These are phyloP conservation scores for Rhamnella rubrinervis DNA, from an alignment of 331 rosid genomes.

Conservation along the genomic window DNA sequence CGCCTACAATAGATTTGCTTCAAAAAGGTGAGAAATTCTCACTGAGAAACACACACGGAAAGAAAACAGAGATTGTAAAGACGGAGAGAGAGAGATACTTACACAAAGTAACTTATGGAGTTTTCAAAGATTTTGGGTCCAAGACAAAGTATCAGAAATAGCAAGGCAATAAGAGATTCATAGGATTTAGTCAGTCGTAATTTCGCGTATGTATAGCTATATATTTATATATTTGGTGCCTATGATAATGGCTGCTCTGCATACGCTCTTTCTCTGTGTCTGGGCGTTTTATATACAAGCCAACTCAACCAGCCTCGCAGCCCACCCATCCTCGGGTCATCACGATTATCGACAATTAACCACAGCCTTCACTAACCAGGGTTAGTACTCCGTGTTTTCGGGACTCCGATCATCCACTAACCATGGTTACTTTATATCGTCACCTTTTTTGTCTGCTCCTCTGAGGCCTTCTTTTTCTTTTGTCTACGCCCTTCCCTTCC, in stretches of 20 bases:
- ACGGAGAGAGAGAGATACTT: constrained; percentile 20
- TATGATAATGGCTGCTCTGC: constrained; percentile 24
- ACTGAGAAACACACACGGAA: neutral
- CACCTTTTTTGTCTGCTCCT: neutral
- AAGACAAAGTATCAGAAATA: neutral
- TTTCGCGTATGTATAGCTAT: neutral
- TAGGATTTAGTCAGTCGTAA: neutral
- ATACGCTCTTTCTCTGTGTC: neutral
- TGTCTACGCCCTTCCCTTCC: neutral
- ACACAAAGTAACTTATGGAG: constrained; percentile 21
- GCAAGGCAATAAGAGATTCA: constrained; percentile 8
- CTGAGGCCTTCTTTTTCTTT: neutral
- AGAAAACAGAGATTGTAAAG: constrained; percentile 5
- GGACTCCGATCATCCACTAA: constrained; percentile 5
- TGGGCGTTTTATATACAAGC: neutral
- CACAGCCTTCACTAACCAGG: constrained; percentile 27
- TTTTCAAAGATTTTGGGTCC: neutral
- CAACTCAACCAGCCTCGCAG: neutral
- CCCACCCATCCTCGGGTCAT: neutral
- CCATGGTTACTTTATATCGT: constrained; percentile 50
- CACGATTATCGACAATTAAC: constrained; percentile 13
- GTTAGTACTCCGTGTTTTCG: constrained; percentile 31
- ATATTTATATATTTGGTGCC: neutral
- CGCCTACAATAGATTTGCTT: neutral
- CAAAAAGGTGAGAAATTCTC: neutral